Conservation (phyloP, 176 grass and related monocot genomes). For the Dendrocalamus sinicus region DNA sequence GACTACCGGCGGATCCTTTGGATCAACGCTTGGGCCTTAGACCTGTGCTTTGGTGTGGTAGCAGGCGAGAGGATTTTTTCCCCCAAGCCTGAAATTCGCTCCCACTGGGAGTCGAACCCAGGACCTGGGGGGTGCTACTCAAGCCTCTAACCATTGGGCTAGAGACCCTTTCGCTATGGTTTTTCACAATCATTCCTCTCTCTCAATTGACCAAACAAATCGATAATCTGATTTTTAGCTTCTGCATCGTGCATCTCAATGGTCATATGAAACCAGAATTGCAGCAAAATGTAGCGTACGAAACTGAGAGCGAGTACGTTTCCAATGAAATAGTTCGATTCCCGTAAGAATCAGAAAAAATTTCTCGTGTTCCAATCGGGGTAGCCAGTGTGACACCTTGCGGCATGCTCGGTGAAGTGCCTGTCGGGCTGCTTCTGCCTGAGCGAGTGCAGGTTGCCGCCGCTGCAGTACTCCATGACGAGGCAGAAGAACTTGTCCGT, state of each 20-base stretch:
- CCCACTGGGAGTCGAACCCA: too few relatives aligned
- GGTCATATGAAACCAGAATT: not conserved
- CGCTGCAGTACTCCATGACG: constrained; percentile 93
- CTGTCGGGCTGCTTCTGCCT: constrained; percentile 80
- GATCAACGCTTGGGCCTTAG: too few relatives aligned
- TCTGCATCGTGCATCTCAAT: not conserved
- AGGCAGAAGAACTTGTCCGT: constrained; percentile 90
- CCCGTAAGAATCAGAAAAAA: too few relatives aligned
- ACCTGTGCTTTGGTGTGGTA: too few relatives aligned
- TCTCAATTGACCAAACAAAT: not conserved
- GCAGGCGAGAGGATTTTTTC: too few relatives aligned
- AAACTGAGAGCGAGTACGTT: not conserved
- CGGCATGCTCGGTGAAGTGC: constrained; percentile 80
- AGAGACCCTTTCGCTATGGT: too few relatives aligned
- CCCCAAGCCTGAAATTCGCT: too few relatives aligned
- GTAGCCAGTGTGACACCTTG: constrained; percentile 44
- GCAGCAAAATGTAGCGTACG: not conserved
- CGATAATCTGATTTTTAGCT: not conserved
- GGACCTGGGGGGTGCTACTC: too few relatives aligned
- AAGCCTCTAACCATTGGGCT: too few relatives aligned
- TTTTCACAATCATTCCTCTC: not conserved
- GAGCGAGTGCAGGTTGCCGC: constrained; percentile 94
- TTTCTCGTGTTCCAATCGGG: too few relatives aligned
- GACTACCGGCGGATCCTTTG: too few relatives aligned
- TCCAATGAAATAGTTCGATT: not conserved